phyloP scores from a whole-genome alignment of 306 rosid genomes.

The Citrullus colocynthis region DNA sequence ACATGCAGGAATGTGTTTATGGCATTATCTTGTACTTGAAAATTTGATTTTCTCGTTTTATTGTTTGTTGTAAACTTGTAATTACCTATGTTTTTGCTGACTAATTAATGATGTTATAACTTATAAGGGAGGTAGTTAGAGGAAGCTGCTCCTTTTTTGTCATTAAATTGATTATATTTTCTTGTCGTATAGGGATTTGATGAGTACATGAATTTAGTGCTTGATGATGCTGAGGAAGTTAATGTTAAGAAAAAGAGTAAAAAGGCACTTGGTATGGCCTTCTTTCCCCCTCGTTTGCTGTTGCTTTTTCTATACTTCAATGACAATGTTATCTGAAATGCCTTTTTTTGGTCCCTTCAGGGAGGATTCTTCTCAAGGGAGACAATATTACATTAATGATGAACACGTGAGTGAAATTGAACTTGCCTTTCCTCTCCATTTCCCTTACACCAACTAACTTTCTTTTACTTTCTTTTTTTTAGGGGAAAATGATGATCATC shows the following conservation, averaged over 20 bases:
- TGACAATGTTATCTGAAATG: conserved; percentile 10
- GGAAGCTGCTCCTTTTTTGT: background rate
- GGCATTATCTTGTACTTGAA: background rate
- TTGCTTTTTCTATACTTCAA: background rate
- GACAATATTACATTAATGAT: conserved; percentile 86
- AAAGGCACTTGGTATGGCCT: conserved; percentile 42
- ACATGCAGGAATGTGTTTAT: background rate
- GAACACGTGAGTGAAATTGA: conserved; percentile 48
- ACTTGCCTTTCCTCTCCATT: background rate
- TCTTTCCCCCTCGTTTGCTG: background rate
- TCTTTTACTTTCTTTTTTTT: conserved; percentile 9
- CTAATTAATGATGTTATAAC: background rate
- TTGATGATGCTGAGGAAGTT: conserved; percentile 67
- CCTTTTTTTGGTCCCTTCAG: conserved; percentile 22
- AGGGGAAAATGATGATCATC: conserved; percentile 52
- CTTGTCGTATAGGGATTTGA: conserved; percentile 45
- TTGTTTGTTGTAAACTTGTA: background rate
- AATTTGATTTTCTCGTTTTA: background rate
- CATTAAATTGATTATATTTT: background rate
- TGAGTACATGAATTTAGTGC: conserved; percentile 59
- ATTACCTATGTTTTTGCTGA: background rate
- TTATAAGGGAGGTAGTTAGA: background rate
- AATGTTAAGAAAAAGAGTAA: conserved; percentile 63
- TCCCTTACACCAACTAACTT: background rate
- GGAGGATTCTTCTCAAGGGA: conserved; percentile 84